Percentiles rank a stretch among this genome's conserved stretches.
These are phyloP conservation scores for Rhododendron ferrugineum DNA, from an alignment of 148 eudicot species.

Conservation along the genomic window DNA sequence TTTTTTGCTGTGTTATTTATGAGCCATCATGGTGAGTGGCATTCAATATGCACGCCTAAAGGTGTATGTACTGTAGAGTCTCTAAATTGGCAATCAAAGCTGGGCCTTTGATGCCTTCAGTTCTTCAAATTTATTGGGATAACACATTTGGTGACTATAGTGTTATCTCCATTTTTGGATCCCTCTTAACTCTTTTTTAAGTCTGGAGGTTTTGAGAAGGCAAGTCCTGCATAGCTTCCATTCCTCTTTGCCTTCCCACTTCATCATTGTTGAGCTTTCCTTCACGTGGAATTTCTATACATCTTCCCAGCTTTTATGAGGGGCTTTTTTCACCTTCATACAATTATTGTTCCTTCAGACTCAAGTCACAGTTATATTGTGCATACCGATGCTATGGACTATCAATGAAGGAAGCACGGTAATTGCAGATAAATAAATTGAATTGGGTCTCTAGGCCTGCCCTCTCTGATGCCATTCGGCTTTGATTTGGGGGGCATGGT, in stretches of 20 bases:
- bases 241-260: neutral
- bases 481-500: too few species aligned
- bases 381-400: too few species aligned
- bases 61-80: neutral
- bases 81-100: neutral
- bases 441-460: too few species aligned
- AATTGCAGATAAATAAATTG: too few species aligned
- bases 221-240: neutral
- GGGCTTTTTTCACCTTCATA: neutral
- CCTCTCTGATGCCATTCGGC: too few species aligned
- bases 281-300: neutral
- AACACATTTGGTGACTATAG: too few species aligned
- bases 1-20: neutral
- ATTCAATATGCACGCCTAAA: neutral
- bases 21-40: neutral
- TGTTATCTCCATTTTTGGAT: neutral
- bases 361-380: neutral
- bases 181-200: neutral
- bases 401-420: too few species aligned
- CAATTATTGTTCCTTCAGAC: neutral
- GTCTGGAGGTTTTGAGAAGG: conserved; percentile 2
- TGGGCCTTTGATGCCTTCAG: neutral
- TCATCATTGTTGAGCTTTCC: neutral
- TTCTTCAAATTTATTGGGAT: neutral
- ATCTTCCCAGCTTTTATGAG: neutral